Evolutionary conservation across 331 rosid species (phyloP).

Genomic region (Cydonia oblonga): DNA sequence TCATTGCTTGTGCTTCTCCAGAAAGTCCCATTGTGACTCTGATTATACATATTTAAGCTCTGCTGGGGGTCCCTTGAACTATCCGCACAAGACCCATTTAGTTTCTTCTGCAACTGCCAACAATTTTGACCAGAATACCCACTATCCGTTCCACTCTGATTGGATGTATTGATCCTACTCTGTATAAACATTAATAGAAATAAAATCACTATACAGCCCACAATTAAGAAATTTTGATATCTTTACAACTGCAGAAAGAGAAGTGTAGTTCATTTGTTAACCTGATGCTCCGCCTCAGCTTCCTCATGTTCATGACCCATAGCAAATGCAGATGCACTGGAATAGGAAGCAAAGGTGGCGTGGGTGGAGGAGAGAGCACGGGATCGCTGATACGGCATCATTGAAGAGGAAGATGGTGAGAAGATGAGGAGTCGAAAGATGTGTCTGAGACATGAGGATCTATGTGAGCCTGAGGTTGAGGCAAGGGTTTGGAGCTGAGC

Average conservation of each 20-base stretch:
- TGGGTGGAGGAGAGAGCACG: not conserved
- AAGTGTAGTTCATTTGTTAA: not conserved
- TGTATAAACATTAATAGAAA: not conserved
- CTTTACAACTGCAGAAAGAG: not conserved
- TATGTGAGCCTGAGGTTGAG: not conserved
- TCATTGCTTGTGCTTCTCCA: not conserved
- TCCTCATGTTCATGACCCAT: not conserved
- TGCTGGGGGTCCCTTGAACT: conserved; percentile 5
- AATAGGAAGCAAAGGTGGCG: not conserved
- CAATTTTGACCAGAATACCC: conserved; percentile 6
- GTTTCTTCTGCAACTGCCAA: not conserved
- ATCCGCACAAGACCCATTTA: conserved; percentile 11
- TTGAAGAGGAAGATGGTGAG: not conserved
- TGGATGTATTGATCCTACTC: not conserved
- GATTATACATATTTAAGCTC: conserved; percentile 5
- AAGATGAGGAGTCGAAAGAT: not conserved
- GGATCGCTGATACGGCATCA: not conserved
- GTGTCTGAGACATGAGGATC: not conserved
- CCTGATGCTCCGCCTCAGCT: not conserved
- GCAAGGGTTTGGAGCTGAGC: not conserved
- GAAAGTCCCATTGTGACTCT: not conserved
- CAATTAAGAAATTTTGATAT: not conserved
- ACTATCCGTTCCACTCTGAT: conserved; percentile 3
- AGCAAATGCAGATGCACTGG: not conserved
- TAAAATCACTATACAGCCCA: not conserved